These are phyloP conservation scores for Saitozyma sp. DNA, from an alignment of 768 basidiomycete genomes.

Conservation along the genomic window DNA sequence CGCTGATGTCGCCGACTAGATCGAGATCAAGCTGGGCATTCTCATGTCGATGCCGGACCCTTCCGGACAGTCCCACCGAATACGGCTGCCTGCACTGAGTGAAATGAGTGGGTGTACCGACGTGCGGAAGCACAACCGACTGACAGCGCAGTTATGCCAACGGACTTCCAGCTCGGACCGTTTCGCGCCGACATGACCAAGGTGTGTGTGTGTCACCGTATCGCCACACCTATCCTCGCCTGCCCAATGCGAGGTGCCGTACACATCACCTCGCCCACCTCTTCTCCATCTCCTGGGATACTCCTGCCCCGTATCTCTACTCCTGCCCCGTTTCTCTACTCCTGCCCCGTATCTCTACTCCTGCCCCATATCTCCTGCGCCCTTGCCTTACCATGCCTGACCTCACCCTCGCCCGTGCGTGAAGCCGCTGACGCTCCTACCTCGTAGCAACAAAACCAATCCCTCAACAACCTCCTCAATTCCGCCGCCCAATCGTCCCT, in stretches of 20 bases:
- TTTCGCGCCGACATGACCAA: conserved; percentile 93
- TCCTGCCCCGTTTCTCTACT: too few relatives aligned
- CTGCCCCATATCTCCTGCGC: too few relatives aligned
- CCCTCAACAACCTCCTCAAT: conserved; percentile 85
- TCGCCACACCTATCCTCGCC: too few relatives aligned
- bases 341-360: too few relatives aligned
- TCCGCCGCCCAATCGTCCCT: conserved; percentile 20
- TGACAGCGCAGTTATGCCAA: conserved; percentile 62
- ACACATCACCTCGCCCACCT: too few relatives aligned
- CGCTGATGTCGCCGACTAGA: conserved; percentile 14
- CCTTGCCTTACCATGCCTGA: too few relatives aligned
- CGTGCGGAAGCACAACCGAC: not conserved
- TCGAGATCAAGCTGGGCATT: conserved; percentile 47
- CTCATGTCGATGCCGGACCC: too few relatives aligned
- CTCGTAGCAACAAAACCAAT: conserved; percentile 67
- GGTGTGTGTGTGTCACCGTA: conserved; percentile 57
- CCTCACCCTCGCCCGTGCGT: too few relatives aligned
- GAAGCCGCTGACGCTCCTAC: not conserved
- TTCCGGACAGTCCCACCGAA: conserved; percentile 7
- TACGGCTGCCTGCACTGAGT: conserved; percentile 34
- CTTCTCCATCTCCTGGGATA: too few relatives aligned
- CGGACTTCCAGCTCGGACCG: conserved; percentile 64
- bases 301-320: too few relatives aligned
- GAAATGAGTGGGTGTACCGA: conserved; percentile 33
- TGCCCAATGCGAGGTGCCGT: too few relatives aligned